These are phyloP conservation scores for Mrakia blollopis DNA, from an alignment of 768 basidiomycete species.

Conservation along the genomic window DNA sequence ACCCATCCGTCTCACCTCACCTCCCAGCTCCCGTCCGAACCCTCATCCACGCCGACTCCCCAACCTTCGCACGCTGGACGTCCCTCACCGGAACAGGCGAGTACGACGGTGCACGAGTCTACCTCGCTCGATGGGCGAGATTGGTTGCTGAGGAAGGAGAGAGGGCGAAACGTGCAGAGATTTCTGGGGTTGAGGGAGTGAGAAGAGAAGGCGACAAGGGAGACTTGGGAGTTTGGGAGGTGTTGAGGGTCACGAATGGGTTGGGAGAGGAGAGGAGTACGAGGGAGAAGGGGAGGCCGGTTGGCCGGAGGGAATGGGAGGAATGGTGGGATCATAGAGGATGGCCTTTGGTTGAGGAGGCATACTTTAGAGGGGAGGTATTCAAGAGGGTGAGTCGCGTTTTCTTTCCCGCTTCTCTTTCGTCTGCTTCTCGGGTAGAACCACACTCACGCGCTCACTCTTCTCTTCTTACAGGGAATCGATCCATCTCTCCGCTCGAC, in stretches of 20 bases:
- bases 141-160: constrained; percentile 95
- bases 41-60: constrained; percentile 30
- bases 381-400: constrained; percentile 38
- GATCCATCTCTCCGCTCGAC: constrained; percentile 59
- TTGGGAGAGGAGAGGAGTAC: constrained; percentile 26
- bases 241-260: constrained; percentile 44
- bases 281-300: constrained; percentile 1
- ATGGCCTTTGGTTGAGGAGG: constrained; percentile 34
- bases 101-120: constrained; percentile 92
- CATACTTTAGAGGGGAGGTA: constrained; percentile 42
- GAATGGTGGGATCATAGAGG: constrained; percentile 24
- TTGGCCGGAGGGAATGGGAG: constrained; percentile 24
- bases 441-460: neutral
- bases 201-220: constrained; percentile 52
- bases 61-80: constrained; percentile 19
- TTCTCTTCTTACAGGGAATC: constrained; percentile 50
- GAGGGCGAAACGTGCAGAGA: constrained; percentile 72
- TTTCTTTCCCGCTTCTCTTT: neutral
- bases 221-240: constrained; percentile 79
- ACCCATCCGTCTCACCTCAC: constrained; percentile 92
- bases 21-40: constrained; percentile 82
- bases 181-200: constrained; percentile 42
- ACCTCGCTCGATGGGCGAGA: constrained; percentile 93
- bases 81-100: constrained; percentile 59
- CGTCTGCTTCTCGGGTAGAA: too few relatives aligned